Conservation (phyloP, 2,329 filamentous ascomycete genomes). For the Ceratocystis albifundus region DNA sequence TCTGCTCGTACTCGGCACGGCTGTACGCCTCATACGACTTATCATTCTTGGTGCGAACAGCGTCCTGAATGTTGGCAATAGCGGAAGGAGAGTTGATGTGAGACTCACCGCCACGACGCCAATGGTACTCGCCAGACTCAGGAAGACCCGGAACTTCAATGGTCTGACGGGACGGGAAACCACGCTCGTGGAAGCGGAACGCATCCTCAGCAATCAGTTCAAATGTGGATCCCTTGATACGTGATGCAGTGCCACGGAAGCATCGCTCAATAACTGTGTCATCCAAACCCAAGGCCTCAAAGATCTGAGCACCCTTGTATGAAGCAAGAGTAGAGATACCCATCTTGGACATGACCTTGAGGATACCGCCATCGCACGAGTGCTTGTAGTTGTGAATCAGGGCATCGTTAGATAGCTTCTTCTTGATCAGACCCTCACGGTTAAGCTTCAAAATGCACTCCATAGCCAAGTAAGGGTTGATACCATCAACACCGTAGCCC, state of each 20-base stretch:
- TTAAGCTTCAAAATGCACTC: slow-evolving; percentile 97
- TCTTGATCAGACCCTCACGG: slow-evolving; percentile 82
- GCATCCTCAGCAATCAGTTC: slow-evolving; percentile 88
- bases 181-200: slow-evolving; percentile 88
- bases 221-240: slow-evolving; percentile 89
- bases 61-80: slow-evolving; percentile 95
- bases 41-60: slow-evolving; percentile 92
- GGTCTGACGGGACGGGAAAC: slow-evolving; percentile 72
- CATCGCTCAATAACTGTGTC: slow-evolving; percentile 86
- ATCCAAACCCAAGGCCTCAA: slow-evolving; percentile 87
- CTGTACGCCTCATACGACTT: slow-evolving; percentile 98
- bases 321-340: slow-evolving; percentile 92
- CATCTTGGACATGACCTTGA: slow-evolving; percentile 99
- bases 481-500: slow-evolving; percentile 85
- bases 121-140: slow-evolving; percentile 95
- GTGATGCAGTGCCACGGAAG: slow-evolving; percentile 87
- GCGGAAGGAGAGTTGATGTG: slow-evolving; percentile 91
- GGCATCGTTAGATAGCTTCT: slow-evolving; percentile 68
- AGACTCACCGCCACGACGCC: slow-evolving; percentile 89
- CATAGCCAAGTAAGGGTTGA: slow-evolving; percentile 90
- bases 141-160: slow-evolving; percentile 66
- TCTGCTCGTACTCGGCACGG: slow-evolving; percentile 82
- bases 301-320: slow-evolving; percentile 97
- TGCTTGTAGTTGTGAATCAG: slow-evolving; percentile 95
- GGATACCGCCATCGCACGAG: slow-evolving; percentile 87